Evolutionary conservation across 208 protist genomes (phyloP).

Genomic region (Leishmania martiniquensis): DNA sequence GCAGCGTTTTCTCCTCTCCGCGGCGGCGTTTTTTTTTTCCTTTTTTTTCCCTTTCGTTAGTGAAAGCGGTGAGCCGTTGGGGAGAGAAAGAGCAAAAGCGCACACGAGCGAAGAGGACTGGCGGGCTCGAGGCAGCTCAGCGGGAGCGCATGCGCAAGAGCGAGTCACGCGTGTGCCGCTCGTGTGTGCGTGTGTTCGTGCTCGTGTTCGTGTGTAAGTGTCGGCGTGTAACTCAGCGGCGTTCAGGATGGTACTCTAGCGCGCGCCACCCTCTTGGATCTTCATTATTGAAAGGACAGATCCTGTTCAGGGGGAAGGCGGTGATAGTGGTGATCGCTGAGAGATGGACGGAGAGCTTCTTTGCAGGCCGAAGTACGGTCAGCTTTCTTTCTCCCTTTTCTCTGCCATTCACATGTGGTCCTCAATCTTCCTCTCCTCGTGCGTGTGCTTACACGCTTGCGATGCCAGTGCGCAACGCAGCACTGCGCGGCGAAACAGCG

Average conservation of each 20-base stretch:
- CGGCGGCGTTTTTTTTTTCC: neutral
- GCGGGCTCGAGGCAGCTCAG: neutral
- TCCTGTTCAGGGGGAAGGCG: neutral
- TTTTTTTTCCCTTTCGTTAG: neutral
- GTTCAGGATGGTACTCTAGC: neutral
- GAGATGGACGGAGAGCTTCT: neutral
- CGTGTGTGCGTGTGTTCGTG: too few species aligned
- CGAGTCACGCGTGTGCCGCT: neutral
- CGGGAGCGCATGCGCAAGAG: neutral
- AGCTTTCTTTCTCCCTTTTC: neutral
- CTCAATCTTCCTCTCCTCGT: neutral
- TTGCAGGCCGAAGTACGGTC: neutral
- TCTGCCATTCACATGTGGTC: neutral
- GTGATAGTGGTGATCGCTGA: neutral
- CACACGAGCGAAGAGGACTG: neutral
- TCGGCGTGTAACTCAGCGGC: neutral
- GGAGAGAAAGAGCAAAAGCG: neutral
- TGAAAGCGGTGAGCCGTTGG: neutral
- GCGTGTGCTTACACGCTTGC: neutral
- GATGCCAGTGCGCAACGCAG: neutral
- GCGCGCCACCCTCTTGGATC: neutral
- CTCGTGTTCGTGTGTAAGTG: neutral
- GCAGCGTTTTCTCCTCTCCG: neutral
- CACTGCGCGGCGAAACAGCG: neutral
- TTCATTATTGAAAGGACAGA: neutral